These are phyloP conservation scores for Cyclotella distinguenda DNA, from an alignment of 108 stramenopile species.

Conservation along the genomic window DNA sequence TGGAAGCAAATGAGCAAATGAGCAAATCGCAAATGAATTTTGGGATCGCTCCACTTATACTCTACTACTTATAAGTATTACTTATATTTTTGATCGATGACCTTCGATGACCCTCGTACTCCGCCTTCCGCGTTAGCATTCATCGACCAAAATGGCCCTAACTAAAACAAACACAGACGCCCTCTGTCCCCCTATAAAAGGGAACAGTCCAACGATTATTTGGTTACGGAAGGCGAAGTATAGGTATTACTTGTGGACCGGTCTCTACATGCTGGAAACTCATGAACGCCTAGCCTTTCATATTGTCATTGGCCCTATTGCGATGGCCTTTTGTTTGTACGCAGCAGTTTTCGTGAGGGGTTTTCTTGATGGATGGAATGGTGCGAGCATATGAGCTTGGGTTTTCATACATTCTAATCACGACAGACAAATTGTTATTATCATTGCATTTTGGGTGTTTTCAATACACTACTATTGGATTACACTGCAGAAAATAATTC, in stretches of 20 bases:
- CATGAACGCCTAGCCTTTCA: conserved; percentile 68
- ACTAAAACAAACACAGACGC: conserved; percentile 79
- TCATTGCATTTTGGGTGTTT: too few species aligned
- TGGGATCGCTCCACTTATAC: too few species aligned
- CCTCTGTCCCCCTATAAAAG: conserved; percentile 49
- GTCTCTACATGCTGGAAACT: conserved; percentile 79
- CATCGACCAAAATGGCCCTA: conserved; percentile 34
- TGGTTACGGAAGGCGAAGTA: conserved; percentile 54
- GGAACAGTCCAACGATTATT: conserved; percentile 22
- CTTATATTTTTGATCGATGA: too few species aligned
- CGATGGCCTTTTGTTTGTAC: conserved; percentile 40
- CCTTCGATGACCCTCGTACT: too few species aligned
- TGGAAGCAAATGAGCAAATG: too few species aligned
- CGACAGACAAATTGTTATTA: not conserved
- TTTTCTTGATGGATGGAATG: conserved; percentile 39
- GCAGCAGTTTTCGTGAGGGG: conserved; percentile 51
- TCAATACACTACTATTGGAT: too few species aligned
- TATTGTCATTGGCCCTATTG: conserved; percentile 57
- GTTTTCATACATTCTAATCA: not conserved
- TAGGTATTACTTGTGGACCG: conserved; percentile 81
- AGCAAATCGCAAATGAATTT: too few species aligned
- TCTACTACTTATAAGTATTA: too few species aligned
- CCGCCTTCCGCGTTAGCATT: too few species aligned
- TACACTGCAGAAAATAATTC: too few species aligned
- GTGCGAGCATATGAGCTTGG: conserved; percentile 3